A percentile compares a stretch with the other conserved stretches of the same genome.
phyloP scores from a whole-genome alignment of 139 green algal species.

The Coelastrella sp. region DNA sequence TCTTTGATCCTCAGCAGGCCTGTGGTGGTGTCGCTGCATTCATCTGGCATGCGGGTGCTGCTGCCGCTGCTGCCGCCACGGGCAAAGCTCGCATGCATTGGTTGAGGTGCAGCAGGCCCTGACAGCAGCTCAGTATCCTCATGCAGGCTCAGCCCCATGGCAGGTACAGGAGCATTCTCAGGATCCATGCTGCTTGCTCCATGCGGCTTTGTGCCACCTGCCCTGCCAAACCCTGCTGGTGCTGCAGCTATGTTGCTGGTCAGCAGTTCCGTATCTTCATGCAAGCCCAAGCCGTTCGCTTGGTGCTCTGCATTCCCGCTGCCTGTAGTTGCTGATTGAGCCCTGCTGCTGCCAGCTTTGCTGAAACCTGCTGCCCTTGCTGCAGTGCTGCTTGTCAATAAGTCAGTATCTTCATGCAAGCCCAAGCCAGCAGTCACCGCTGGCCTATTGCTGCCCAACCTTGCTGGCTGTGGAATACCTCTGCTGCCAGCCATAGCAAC shows the following conservation, averaged over 20 bases:
- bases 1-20: slow-evolving; percentile 41
- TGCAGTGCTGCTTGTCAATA: slow-evolving; percentile 13
- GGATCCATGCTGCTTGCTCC: neutral
- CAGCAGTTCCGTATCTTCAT: slow-evolving; percentile 3
- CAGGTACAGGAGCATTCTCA: neutral
- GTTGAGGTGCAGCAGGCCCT: neutral
- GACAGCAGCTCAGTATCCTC: neutral
- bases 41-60: neutral
- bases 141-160: neutral
- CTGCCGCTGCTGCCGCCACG: slow-evolving; percentile 32
- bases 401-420: slow-evolving; percentile 58
- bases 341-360: neutral
- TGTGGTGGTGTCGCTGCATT: slow-evolving; percentile 33
- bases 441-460: too few species aligned
- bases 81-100: neutral
- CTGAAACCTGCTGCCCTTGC: neutral
- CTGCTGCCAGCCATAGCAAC: too few species aligned
- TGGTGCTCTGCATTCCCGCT: too few species aligned
- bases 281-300: neutral
- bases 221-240: neutral
- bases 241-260: neutral
- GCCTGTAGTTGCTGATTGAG: too few species aligned
- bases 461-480: too few species aligned
- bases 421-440: neutral
- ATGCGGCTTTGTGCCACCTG: neutral